Evolutionary conservation across 208 protist genomes (phyloP).

Genomic region (Tetramitus jugosus): DNA sequence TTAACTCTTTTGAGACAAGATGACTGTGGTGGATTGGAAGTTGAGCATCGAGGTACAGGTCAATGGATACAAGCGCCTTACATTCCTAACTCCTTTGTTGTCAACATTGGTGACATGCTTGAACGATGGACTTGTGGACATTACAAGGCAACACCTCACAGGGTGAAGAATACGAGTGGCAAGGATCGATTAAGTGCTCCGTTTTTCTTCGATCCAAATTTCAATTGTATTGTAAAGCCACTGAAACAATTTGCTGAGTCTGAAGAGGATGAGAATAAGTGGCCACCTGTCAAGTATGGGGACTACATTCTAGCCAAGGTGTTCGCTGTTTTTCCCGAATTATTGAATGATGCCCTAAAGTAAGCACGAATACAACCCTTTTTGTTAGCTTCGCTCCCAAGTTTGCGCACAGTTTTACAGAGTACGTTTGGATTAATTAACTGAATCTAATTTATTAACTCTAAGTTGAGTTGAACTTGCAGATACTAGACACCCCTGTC

Average conservation of each 20-base stretch:
- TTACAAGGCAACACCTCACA: slow-evolving; percentile 60
- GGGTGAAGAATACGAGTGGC: slow-evolving; percentile 48
- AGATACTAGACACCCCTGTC: too few relatives aligned
- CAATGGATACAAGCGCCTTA: slow-evolving; percentile 57
- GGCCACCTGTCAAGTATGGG: background rate
- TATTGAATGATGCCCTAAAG: background rate
- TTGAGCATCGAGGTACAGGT: slow-evolving; percentile 43
- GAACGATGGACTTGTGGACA: slow-evolving; percentile 61
- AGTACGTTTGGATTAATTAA: too few relatives aligned
- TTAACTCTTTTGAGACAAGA: slow-evolving; percentile 67
- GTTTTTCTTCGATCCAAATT: slow-evolving; percentile 67
- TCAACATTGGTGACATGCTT: slow-evolving; percentile 77
- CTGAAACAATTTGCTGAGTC: background rate
- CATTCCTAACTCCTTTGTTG: slow-evolving; percentile 54
- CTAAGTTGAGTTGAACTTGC: too few relatives aligned
- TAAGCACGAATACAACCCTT: too few relatives aligned
- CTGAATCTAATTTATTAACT: too few relatives aligned
- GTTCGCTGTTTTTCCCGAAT: background rate
- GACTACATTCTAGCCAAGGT: slow-evolving; percentile 7
- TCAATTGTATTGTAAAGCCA: slow-evolving; percentile 53
- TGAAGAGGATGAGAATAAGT: background rate
- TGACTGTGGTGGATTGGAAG: slow-evolving; percentile 48
- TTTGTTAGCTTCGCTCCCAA: too few relatives aligned
- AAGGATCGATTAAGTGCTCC: slow-evolving; percentile 62
- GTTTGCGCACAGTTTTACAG: too few relatives aligned